Evolutionary conservation across 805 yeast species (phyloP).

Genomic region (Saccharomycopsis sp.): DNA sequence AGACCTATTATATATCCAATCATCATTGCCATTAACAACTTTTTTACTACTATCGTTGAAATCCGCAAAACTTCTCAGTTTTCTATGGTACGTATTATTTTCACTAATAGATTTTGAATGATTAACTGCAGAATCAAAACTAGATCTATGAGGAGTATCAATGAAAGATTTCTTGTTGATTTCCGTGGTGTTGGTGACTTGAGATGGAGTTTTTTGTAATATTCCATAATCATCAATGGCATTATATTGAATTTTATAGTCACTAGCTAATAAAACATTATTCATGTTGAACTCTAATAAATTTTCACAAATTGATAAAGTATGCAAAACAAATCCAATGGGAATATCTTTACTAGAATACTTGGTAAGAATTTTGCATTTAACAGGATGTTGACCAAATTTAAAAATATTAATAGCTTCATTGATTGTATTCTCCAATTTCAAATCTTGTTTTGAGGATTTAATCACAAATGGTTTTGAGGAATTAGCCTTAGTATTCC

Average conservation of each 20-base stretch:
- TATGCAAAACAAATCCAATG: conserved; percentile 60
- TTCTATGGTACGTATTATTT: no score
- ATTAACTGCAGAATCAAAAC: no score
- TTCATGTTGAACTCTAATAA: conserved; percentile 46
- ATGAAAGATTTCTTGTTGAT: no score
- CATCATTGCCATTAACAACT: no score
- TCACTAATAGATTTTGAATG: no score
- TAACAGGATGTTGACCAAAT: conserved; percentile 41
- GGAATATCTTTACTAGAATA: conserved; percentile 75
- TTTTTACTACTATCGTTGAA: no score
- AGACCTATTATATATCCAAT: no score
- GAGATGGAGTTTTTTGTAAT: background rate
- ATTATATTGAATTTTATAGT: conserved; percentile 40
- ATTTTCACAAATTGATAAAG: conserved; percentile 59
- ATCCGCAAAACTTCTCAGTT: no score
- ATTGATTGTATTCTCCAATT: background rate
- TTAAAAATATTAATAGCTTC: no score
- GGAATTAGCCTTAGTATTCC: no score
- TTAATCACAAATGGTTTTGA: background rate
- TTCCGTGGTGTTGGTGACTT: background rate
- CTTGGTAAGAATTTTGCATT: conserved; percentile 48
- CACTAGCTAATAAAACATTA: conserved; percentile 51
- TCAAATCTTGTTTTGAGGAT: background rate
- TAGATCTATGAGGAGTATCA: no score
- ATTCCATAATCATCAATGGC: conserved; percentile 14